Evolutionary conservation across 2,329 filamentous ascomycete genomes (phyloP).

Genomic region (Colletotrichum neosansevieriae): DNA sequence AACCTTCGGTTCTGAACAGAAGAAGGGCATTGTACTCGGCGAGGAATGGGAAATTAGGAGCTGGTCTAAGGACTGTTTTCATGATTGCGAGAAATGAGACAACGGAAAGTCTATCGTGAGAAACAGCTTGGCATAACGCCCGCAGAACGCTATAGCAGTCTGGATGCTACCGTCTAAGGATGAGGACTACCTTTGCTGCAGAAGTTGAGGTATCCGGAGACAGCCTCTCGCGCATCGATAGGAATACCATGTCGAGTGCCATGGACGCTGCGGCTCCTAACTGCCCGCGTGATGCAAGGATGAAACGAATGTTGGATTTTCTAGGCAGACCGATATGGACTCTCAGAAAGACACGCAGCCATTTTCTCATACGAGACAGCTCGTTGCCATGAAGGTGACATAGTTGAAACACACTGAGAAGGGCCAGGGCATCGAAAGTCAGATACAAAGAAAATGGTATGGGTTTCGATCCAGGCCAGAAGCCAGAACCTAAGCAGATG

Average conservation of each 20-base stretch:
- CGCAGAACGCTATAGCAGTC: neutral
- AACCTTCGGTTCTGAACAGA: too few relatives aligned
- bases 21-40: too few relatives aligned
- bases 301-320: conserved; percentile 2
- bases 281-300: neutral
- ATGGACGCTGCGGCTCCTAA: neutral
- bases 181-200: neutral
- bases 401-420: neutral
- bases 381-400: neutral
- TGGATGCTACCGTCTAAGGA: too few relatives aligned
- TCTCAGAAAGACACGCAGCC: neutral
- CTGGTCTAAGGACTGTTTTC: too few relatives aligned
- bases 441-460: neutral
- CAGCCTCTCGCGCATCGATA: neutral
- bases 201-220: neutral
- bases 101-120: neutral
- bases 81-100: neutral
- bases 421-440: neutral
- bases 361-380: neutral
- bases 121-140: neutral
- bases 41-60: too few relatives aligned
- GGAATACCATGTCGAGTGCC: neutral
- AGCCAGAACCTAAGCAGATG: neutral
- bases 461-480: neutral
- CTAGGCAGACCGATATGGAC: neutral